phyloP scores from a whole-genome alignment of 495 filamentous ascomycete species.

The Collariella sp. region DNA sequence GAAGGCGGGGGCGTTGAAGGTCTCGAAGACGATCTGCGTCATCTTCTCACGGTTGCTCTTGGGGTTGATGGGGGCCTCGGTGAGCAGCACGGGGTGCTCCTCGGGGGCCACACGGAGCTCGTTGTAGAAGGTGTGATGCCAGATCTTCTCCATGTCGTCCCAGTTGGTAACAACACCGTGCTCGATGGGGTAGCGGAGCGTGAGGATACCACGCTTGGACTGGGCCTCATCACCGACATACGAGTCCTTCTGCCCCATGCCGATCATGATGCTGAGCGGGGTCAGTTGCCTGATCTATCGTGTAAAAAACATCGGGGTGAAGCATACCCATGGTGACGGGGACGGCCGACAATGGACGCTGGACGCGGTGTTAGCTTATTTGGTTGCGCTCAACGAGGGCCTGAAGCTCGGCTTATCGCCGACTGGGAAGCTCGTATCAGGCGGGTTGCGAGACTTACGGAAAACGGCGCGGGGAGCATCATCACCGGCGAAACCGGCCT shows the following conservation, averaged over 20 bases:
- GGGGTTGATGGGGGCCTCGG: slow-evolving; percentile 99
- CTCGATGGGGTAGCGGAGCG: slow-evolving; percentile 97
- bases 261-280: slow-evolving; percentile 90
- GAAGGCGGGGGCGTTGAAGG: slow-evolving; percentile 99
- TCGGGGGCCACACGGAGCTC: slow-evolving; percentile 99
- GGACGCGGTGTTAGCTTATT: slow-evolving; percentile 20
- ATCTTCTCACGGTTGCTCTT: slow-evolving; percentile 99
- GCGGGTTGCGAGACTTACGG: slow-evolving; percentile 66
- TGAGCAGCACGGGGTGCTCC: slow-evolving; percentile 99
- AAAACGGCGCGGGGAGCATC: slow-evolving; percentile 99
- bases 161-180: slow-evolving; percentile 99
- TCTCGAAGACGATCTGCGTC: slow-evolving; percentile 99
- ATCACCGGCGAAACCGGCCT: slow-evolving; percentile 99
- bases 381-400: not conserved
- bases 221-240: slow-evolving; percentile 99
- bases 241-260: slow-evolving; percentile 99
- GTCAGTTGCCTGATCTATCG: slow-evolving; percentile 13
- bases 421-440: not conserved
- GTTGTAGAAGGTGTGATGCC: slow-evolving; percentile 99
- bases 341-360: slow-evolving; percentile 99
- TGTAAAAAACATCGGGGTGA: slow-evolving; percentile 2
- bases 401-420: slow-evolving; percentile 6
- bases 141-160: slow-evolving; percentile 99
- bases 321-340: slow-evolving; percentile 98
- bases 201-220: slow-evolving; percentile 99